Conservation (phyloP, 768 basidiomycete species). For the Rickenella mellea region DNA sequence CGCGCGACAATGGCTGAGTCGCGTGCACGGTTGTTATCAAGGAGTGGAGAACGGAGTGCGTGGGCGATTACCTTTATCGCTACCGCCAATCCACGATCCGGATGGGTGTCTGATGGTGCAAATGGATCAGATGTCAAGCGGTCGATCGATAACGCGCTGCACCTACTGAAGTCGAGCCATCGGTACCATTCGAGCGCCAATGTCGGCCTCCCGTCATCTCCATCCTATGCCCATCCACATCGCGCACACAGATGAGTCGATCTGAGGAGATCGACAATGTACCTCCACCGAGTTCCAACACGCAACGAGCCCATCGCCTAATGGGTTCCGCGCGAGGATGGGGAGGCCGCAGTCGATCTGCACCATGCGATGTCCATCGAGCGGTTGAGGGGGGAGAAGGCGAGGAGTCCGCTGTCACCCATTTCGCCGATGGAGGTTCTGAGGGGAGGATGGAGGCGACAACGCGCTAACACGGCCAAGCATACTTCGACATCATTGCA, state of each 20-base stretch:
- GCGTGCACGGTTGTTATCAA: conserved; percentile 67
- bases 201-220: conserved; percentile 11
- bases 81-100: conserved; percentile 28
- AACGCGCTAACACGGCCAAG: background rate
- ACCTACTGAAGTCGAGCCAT: conserved; percentile 32
- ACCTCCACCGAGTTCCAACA: conserved; percentile 17
- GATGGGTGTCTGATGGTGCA: conserved; percentile 5
- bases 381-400: conserved; percentile 6
- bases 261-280: background rate
- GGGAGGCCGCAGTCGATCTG: conserved; percentile 10
- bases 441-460: background rate
- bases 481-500: background rate
- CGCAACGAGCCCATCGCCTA: conserved; percentile 6
- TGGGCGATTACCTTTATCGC: conserved; percentile 39
- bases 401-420: background rate
- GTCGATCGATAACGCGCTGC: conserved; percentile 67
- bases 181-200: conserved; percentile 10
- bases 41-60: conserved; percentile 57
- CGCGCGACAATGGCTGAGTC: conserved; percentile 69
- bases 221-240: conserved; percentile 6
- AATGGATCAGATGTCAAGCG: conserved; percentile 60
- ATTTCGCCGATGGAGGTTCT: background rate
- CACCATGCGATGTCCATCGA: conserved; percentile 14
- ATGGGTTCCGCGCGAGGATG: background rate
- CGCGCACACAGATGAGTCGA: conserved; percentile 6